Base-by-base conservation (phyloP, 2,329 filamentous ascomycete species). In the Hypomyces perniciosus region DNA sequence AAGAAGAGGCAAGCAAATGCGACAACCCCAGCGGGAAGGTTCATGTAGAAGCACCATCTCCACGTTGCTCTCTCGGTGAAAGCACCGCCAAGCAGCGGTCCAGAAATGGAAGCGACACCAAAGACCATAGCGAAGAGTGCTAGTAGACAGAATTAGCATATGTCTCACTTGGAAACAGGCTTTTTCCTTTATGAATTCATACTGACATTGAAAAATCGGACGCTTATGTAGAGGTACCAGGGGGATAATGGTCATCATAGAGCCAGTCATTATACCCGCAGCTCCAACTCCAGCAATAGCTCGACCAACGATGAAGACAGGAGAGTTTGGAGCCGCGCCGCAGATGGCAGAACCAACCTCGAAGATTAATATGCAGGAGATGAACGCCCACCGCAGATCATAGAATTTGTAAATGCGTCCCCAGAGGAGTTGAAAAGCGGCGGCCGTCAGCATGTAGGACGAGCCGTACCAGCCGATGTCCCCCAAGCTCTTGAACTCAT, bases 401-500 rank as follows among this genome's bases (percentile, higher is more conserved):
- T 79, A 81, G 55, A 77, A 77, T 54, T 72, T 74, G 61, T 79
- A 81, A 37, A 81, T 69, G 37, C 76, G 70, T 6, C 78, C 78
- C 59, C 77, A 80, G 7, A 79, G 59, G 4, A 79, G 68, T 57
- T 79, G 75, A 20, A 65, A 68, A n/a, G 77, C 76, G 6, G 77
- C 74, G 2, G 78, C 78, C 9, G 80, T 81, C 55, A 84, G 68
- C 71, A 83, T 77, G 61, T 83, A 82, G 1, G 79, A 74, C 35
- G 78, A 79, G 5, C 77, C 80, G 62, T 84, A 84, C 81, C 81
- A 85, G 46, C 80, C 80, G 51, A 84, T 79, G 54, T 85, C 81
- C 2, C 75, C 74, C 2, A 83, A 65, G 46, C 78, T 77, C 43
- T 77, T 66, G 61, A 81, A 81, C 20, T 80, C 75, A 57, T 79